phyloP scores from a whole-genome alignment of 495 filamentous ascomycete genomes.

The Ascodesmis nigricans region DNA sequence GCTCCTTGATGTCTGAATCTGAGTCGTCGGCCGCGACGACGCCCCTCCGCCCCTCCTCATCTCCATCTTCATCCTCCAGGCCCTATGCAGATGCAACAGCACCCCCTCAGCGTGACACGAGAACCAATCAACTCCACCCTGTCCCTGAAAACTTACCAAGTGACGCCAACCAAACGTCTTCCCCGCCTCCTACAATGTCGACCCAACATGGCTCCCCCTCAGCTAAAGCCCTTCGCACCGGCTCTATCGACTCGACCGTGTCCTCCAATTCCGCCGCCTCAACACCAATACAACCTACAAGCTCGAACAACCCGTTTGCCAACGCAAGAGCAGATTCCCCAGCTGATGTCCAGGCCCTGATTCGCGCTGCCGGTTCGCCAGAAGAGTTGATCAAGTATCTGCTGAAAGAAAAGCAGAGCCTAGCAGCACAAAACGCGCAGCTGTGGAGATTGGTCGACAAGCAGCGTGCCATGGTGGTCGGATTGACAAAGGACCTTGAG shows the following conservation, averaged over 20 bases:
- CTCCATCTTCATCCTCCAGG: too few species aligned
- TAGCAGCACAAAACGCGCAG: conserved; percentile 72
- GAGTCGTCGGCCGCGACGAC: too few species aligned
- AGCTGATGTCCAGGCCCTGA: conserved; percentile 48
- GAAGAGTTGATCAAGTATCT: conserved; percentile 77
- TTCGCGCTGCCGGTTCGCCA: conserved; percentile 65
- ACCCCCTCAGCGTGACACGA: too few species aligned
- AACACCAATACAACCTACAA: conserved; percentile 12
- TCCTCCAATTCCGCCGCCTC: conserved; percentile 55
- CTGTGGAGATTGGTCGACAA: conserved; percentile 93
- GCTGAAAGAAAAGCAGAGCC: conserved; percentile 73
- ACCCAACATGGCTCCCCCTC: conserved; percentile 22
- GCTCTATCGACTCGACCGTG: conserved; percentile 86
- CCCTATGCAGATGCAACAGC: too few species aligned
- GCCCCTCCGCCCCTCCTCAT: too few species aligned
- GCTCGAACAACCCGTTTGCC: conserved; percentile 37
- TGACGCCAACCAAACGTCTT: too few species aligned
- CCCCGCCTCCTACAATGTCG: conserved; percentile 12
- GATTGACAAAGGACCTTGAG: conserved; percentile 86
- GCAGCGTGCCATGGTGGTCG: conserved; percentile 78
- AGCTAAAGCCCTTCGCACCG: conserved; percentile 55
- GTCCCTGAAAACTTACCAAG: too few species aligned
- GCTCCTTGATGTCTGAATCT: too few species aligned
- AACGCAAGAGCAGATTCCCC: conserved; percentile 30
- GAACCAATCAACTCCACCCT: too few species aligned